These are phyloP conservation scores for Leccinum rimulosum DNA, from an alignment of 768 basidiomycete species.

Conservation along the genomic window DNA sequence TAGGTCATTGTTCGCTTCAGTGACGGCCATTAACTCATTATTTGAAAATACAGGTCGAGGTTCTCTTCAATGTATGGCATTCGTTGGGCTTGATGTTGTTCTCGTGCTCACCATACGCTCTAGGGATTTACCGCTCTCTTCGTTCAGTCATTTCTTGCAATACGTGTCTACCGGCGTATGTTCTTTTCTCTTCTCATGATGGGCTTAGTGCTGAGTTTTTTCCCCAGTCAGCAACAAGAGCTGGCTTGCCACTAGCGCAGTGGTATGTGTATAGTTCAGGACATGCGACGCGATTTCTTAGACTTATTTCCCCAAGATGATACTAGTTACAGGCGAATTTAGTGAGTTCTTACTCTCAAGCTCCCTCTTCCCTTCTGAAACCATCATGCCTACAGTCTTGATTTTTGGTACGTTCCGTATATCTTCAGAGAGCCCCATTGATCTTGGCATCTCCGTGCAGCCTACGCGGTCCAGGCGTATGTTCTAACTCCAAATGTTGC, in stretches of 20 bases:
- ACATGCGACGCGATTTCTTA: background rate
- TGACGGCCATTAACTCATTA: background rate
- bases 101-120: background rate
- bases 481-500: conserved; percentile 15
- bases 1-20: conserved; percentile 2
- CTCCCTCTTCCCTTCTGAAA: conserved; percentile 6
- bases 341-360: conserved; percentile 13
- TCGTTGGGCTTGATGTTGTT: background rate
- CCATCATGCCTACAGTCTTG: conserved; percentile 22
- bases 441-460: conserved; percentile 22
- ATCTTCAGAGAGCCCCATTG: background rate
- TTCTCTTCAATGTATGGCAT: conserved; percentile 47
- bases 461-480: conserved; percentile 37
- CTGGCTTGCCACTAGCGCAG: conserved; percentile 38
- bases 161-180: conserved; percentile 52
- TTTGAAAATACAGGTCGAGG: conserved; percentile 40
- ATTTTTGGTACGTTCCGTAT: conserved; percentile 32
- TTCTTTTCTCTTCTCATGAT: background rate
- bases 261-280: conserved; percentile 22
- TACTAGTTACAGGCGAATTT: conserved; percentile 45
- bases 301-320: conserved; percentile 9
- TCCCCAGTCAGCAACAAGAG: conserved; percentile 51
- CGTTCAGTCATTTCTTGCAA: conserved; percentile 56
- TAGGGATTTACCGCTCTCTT: conserved; percentile 50
- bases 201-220: background rate